These are phyloP conservation scores for Sechiopsis laciniata DNA, from an alignment of 306 rosid genomes.

Conservation along the genomic window DNA sequence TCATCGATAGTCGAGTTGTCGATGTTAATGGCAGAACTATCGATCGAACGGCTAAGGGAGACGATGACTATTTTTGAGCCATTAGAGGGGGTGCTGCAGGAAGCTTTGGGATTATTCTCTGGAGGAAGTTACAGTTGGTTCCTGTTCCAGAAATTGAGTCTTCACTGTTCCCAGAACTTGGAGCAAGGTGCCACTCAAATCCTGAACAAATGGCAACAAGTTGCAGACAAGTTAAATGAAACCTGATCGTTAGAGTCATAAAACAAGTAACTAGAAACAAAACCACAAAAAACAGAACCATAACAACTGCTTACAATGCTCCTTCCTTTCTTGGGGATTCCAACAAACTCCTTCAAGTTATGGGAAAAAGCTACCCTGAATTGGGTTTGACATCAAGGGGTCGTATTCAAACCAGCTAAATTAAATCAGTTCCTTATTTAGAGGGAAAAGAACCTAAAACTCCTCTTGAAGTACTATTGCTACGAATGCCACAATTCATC, in stretches of 20 bases:
- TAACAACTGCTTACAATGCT: slow-evolving; percentile 52
- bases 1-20: slow-evolving; percentile 49
- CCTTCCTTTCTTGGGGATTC: slow-evolving; percentile 52
- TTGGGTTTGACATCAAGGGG: slow-evolving; percentile 49
- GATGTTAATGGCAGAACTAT: slow-evolving; percentile 47
- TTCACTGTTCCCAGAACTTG: slow-evolving; percentile 44
- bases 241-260: slow-evolving; percentile 53
- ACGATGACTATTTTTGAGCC: slow-evolving; percentile 61
- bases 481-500: slow-evolving; percentile 56
- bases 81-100: slow-evolving; percentile 88
- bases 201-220: slow-evolving; percentile 57
- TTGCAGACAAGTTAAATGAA: slow-evolving; percentile 52
- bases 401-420: slow-evolving; percentile 58
- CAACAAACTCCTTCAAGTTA: slow-evolving; percentile 41
- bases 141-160: slow-evolving; percentile 56
- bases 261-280: slow-evolving; percentile 29
- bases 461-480: slow-evolving; percentile 45
- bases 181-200: slow-evolving; percentile 58
- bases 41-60: slow-evolving; percentile 60
- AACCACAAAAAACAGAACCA: slow-evolving; percentile 38
- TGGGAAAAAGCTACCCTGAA: slow-evolving; percentile 55
- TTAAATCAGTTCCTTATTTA: slow-evolving; percentile 56
- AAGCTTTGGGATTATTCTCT: slow-evolving; percentile 45
- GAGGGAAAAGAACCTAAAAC: slow-evolving; percentile 53
- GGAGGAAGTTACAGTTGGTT: slow-evolving; percentile 65